Base-by-base conservation (phyloP, 805 yeast genomes). In the Nematodospora valgi region DNA sequence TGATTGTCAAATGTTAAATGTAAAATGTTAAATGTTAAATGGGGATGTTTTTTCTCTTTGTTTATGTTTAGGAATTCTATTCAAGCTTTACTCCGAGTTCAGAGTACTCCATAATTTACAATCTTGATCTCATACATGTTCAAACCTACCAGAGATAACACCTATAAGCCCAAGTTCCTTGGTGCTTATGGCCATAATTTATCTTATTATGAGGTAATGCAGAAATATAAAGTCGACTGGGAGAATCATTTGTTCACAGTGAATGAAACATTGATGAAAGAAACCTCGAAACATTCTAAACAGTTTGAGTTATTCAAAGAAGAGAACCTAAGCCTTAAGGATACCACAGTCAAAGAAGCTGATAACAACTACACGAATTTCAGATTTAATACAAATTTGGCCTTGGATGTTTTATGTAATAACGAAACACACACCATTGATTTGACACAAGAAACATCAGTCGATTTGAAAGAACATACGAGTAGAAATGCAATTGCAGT, bases 161-260 rank as follows among this genome's bases (percentile, higher is more conserved):
- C 62, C 1, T 49, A 55, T 39, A 58, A 55, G 34, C 46, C 59
- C 2, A 45, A 70, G 35, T 61, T 64, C 39, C 51, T 52, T 19
- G 57, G 52, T 41, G 53, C 53, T 32, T 79, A 68, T 49, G 89
- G 89, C 0, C 48, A 57, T 18, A 70, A 76, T 44, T 66, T 63
- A 23, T 52, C 52, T 1, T 65, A 65, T 34, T 62, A 75, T 27
- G 53, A 71, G 8, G 52, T 55, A 12, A 54, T 75, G 3, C 55
- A 74, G 4, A 54, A 64, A 16, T 62, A 69, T 23, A 72, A 81
- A 39, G 64, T 60, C 12, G 58, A 56, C 4, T 80, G 82, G 77
- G 77, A 75, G 23, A 54, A 54, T 1, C 54, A 62, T 18, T 42
- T 75, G 24, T 78, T 78, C 40, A 58, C 55, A 45, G 51, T 76